Base-by-base conservation (phyloP, 2,329 filamentous ascomycete genomes). In the Alternaria conjuncta region DNA sequence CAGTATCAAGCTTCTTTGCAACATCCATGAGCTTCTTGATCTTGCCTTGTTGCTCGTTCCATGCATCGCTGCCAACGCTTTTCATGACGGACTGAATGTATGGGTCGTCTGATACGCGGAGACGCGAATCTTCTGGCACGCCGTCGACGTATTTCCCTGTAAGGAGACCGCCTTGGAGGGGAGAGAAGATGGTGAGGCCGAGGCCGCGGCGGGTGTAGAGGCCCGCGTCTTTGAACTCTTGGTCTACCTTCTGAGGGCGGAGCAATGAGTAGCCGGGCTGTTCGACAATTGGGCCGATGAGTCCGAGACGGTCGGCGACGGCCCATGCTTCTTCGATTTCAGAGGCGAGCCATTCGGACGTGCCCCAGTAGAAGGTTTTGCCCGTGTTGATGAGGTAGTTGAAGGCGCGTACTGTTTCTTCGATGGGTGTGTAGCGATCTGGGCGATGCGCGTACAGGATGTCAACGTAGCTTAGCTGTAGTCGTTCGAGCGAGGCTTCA, bases 371-470 rank as follows among this genome's bases (percentile, higher is more conserved):
- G 67, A 92, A 87, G 3, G 88, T 87, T 80, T 91, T 89, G 68
- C 90, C 90, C 0, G 84, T 84, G 77, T 88, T 83, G 75, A 92
- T 91, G 57, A 92, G 80, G 77, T 91, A 84, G 82, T 91, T 91
- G 82, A 92, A 92, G 57, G 86, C 88, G 57, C 89, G 87, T 41
- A 92, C 89, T 3, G 86, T 88, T 81, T 92, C 90, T 77, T 91
- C 88, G 81, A 92, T 91, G 3, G 89, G 90, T 0, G 89, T 91
- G 50, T 87, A 82, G 9, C 87, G 84, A 75, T 92, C 90, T 2
- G 89, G 87, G 20, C 90, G 86, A 80, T 92, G 90, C 15, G 89
- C 89, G 72, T 90, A 91, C 69, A 92, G 84, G 46, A 92, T 81
- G 73, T 92, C 90, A 43, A 92, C 89, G 71, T 90, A 90, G 44